Conservation (phyloP, 169 alveolate genomes). For the Toxoplasma gondii region DNA sequence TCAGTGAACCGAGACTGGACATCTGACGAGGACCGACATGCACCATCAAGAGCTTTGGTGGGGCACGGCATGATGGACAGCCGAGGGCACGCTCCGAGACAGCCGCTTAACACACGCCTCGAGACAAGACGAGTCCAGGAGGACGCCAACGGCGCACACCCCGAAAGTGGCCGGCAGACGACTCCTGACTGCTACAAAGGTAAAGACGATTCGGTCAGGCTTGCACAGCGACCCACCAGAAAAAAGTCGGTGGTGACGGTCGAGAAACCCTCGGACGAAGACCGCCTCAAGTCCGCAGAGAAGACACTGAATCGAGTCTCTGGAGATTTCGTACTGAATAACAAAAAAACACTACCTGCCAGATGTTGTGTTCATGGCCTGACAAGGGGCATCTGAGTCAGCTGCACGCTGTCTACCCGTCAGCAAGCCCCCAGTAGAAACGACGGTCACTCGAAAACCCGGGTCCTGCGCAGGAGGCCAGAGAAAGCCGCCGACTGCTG, state of each 20-base stretch:
- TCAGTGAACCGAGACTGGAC: not conserved
- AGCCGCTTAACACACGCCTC: not conserved
- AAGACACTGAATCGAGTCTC: too few relatives aligned
- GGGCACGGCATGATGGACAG: slow-evolving; percentile 33
- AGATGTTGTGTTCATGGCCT: not conserved
- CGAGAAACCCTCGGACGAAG: too few relatives aligned
- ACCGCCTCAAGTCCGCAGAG: too few relatives aligned
- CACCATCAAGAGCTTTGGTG: not conserved
- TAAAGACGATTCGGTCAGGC: too few relatives aligned
- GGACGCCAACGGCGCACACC: not conserved
- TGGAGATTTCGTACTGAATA: too few relatives aligned
- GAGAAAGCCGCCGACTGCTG: too few relatives aligned
- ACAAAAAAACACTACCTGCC: not conserved
- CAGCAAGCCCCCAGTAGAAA: not conserved
- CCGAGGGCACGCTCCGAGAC: not conserved
- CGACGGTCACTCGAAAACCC: not conserved
- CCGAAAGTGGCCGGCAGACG: not conserved
- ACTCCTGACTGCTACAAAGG: not conserved
- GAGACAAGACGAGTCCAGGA: not conserved
- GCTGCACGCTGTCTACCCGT: not conserved
- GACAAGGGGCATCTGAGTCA: not conserved
- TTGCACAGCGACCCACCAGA: too few relatives aligned
- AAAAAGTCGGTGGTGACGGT: too few relatives aligned
- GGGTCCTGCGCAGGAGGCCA: too few relatives aligned
- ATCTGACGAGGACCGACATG: not conserved